phyloP scores from a whole-genome alignment of 2,329 filamentous ascomycete species.

The Didymella exigua region DNA sequence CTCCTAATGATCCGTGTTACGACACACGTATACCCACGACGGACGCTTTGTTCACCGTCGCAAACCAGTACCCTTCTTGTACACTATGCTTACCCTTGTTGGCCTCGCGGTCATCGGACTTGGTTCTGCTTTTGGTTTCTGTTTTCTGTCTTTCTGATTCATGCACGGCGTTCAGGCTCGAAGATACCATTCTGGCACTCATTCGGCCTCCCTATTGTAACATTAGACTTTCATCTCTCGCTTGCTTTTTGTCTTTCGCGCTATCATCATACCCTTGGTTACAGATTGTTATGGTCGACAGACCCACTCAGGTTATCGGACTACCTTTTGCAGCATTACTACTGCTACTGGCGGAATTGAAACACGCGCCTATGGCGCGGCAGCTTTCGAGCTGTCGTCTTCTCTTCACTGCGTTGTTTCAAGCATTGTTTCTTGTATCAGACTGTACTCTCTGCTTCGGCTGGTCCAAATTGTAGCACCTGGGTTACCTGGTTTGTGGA shows the following conservation, averaged over 20 bases:
- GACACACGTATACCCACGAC: slow-evolving; percentile 17
- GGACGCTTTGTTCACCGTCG: slow-evolving; percentile 7
- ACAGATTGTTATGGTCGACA: slow-evolving; percentile 19
- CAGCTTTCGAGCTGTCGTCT: slow-evolving; percentile 24
- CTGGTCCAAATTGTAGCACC: slow-evolving; percentile 35
- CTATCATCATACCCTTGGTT: slow-evolving; percentile 20
- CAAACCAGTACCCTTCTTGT: slow-evolving; percentile 36
- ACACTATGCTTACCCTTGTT: slow-evolving; percentile 33
- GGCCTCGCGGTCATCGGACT: slow-evolving; percentile 28
- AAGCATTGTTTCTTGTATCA: slow-evolving; percentile 19
- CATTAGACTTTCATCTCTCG: slow-evolving; percentile 25
- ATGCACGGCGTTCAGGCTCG: slow-evolving; percentile 32
- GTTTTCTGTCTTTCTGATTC: slow-evolving; percentile 15
- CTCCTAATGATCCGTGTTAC: slow-evolving; percentile 20
- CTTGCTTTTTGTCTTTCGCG: slow-evolving; percentile 14
- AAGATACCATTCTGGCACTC: slow-evolving; percentile 44
- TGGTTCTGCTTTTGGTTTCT: slow-evolving; percentile 20
- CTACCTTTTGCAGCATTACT: slow-evolving; percentile 9
- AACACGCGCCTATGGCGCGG: slow-evolving; percentile 36
- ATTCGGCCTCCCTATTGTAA: slow-evolving; percentile 40
- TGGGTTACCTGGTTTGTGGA: slow-evolving; percentile 16
- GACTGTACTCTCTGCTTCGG: slow-evolving; percentile 27
- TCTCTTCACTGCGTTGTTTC: slow-evolving; percentile 16
- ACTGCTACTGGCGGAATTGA: slow-evolving; percentile 18
- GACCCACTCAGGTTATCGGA: slow-evolving; percentile 12